Percentiles rank a stretch among this genome's conserved stretches.
These are phyloP conservation scores for Circinella minor DNA, from an alignment of 371 early-diverging fungal species.

Conservation along the genomic window DNA sequence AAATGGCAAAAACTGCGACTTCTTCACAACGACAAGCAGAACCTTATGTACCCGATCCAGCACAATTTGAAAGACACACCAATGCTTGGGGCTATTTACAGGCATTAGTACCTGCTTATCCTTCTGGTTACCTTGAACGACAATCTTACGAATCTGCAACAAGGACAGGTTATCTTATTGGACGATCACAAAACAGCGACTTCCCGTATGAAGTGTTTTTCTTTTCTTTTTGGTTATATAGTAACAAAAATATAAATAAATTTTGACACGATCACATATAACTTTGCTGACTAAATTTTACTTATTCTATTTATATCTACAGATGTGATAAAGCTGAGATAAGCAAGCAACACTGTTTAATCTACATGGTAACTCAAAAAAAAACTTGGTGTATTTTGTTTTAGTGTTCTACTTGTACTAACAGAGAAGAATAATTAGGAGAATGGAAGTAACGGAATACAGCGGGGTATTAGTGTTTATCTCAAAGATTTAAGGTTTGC, in stretches of 20 bases:
- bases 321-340: slow-evolving; percentile 37
- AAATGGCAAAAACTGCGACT: not conserved
- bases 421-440: slow-evolving; percentile 35
- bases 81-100: slow-evolving; percentile 64
- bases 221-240: not conserved
- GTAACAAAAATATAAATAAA: too few species aligned
- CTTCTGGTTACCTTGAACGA: slow-evolving; percentile 28
- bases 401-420: not conserved
- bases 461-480: slow-evolving; percentile 43
- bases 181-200: slow-evolving; percentile 68
- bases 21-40: not conserved
- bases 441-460: slow-evolving; percentile 31
- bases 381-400: too few species aligned
- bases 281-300: not conserved
- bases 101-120: slow-evolving; percentile 40
- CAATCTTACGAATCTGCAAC: slow-evolving; percentile 27
- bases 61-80: slow-evolving; percentile 30
- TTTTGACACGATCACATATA: too few species aligned
- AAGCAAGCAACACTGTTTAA: slow-evolving; percentile 77
- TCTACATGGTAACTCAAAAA: slow-evolving; percentile 56
- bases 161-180: slow-evolving; percentile 70
- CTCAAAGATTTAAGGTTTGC: slow-evolving; percentile 48
- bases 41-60: slow-evolving; percentile 13
- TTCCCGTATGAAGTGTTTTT: slow-evolving; percentile 45
- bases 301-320: slow-evolving; percentile 8